These are phyloP conservation scores for Cyclotella choctawhatcheeana DNA, from an alignment of 108 stramenopile species.

Conservation along the genomic window DNA sequence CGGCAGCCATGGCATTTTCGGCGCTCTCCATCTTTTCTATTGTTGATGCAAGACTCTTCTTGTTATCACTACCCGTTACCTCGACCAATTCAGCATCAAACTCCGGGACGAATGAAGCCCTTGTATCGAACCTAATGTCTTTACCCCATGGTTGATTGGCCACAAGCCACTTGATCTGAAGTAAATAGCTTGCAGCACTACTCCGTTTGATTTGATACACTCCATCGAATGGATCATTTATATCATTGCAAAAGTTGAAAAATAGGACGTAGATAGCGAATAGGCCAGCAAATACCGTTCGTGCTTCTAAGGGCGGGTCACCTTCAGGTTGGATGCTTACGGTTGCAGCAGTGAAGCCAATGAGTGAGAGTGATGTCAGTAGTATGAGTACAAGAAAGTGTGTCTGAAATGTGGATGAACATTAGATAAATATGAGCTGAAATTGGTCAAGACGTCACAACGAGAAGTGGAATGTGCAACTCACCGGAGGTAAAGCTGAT, in stretches of 20 bases:
- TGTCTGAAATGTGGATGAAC: slow-evolving; percentile 18
- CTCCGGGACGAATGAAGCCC: not conserved
- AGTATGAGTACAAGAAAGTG: slow-evolving; percentile 61
- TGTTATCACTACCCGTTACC: not conserved
- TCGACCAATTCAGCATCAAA: slow-evolving; percentile 11
- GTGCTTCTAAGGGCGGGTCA: slow-evolving; percentile 45
- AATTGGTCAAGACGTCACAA: too few species aligned
- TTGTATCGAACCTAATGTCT: slow-evolving; percentile 23
- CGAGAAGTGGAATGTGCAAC: slow-evolving; percentile 9
- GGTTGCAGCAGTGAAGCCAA: slow-evolving; percentile 55
- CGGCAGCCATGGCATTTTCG: not conserved
- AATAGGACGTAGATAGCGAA: slow-evolving; percentile 65
- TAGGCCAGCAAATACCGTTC: slow-evolving; percentile 63
- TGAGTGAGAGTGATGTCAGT: slow-evolving; percentile 53
- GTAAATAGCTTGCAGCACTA: slow-evolving; percentile 57
- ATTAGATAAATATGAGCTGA: too few species aligned
- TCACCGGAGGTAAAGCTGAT: slow-evolving; percentile 54
- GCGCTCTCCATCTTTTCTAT: not conserved
- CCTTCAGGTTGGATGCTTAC: slow-evolving; percentile 46
- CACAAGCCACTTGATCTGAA: slow-evolving; percentile 71
- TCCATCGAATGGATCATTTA: slow-evolving; percentile 73
- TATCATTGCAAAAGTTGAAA: slow-evolving; percentile 67
- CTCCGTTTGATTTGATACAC: slow-evolving; percentile 74
- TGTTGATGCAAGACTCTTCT: slow-evolving; percentile 2
- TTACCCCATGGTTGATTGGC: slow-evolving; percentile 56